Percentiles rank a stretch among this genome's conserved stretches.
Conservation (phyloP, 2,329 filamentous ascomycete genomes). For the Microsporum ferrugineum region DNA sequence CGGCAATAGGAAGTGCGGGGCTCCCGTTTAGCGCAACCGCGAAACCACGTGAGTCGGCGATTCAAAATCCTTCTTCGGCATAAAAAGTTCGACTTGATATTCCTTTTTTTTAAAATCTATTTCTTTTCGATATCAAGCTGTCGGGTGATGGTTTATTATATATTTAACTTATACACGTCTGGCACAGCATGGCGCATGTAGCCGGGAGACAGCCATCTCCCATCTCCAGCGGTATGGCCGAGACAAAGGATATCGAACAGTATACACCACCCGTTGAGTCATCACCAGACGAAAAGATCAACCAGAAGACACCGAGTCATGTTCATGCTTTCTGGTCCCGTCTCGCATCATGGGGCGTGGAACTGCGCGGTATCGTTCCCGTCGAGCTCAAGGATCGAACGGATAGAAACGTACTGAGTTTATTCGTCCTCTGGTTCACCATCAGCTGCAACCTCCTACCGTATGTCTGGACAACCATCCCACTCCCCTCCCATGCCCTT, state of each 20-base stretch:
- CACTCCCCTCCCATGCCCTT: background rate
- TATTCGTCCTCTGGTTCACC: conserved; percentile 47
- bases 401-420: conserved; percentile 42
- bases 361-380: conserved; percentile 46
- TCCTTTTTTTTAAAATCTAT: background rate
- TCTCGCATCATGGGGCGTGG: conserved; percentile 31
- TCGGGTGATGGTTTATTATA: no score
- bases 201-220: no score
- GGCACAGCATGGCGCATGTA: background rate
- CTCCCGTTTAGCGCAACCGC: background rate
- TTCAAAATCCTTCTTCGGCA: background rate
- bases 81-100: background rate
- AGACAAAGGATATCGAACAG: background rate
- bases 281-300: background rate
- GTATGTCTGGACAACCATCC: conserved; percentile 30
- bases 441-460: conserved; percentile 47
- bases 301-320: background rate
- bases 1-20: background rate
- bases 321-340: conserved; percentile 12
- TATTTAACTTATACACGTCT: no score
- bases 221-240: no score
- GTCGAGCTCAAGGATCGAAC: conserved; percentile 45
- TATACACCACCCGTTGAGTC: background rate
- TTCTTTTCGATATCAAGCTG: background rate
- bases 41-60: background rate